A percentile compares a stretch with the other conserved stretches of the same genome.
phyloP scores from a whole-genome alignment of 495 filamentous ascomycete species.

The Clavariopsis aquatica region DNA sequence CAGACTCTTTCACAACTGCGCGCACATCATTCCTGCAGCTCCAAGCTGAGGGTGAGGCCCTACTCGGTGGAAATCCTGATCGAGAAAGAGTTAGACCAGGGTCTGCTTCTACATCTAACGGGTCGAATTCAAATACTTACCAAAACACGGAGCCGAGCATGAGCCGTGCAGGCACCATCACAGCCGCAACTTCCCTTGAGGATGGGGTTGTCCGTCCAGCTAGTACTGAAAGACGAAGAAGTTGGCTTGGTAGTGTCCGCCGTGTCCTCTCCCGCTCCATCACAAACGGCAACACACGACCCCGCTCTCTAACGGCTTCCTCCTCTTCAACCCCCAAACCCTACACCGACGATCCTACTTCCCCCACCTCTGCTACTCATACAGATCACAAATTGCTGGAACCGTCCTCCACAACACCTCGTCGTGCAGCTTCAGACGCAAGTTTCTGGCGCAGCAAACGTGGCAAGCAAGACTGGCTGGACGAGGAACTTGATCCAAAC shows the following conservation, averaged over 20 bases:
- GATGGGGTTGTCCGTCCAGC: background rate
- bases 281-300: constrained; percentile 15
- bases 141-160: constrained; percentile 17
- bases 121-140: constrained; percentile 15
- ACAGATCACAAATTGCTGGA: constrained; percentile 25
- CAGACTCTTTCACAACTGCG: constrained; percentile 71
- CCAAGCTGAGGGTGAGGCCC: constrained; percentile 64
- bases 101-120: constrained; percentile 43
- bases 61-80: constrained; percentile 53
- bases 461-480: constrained; percentile 42
- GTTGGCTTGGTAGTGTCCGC: constrained; percentile 60
- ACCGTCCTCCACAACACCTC: constrained; percentile 39
- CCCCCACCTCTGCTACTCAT: constrained; percentile 33
- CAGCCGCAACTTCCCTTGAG: constrained; percentile 23
- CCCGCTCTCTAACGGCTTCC: constrained; percentile 23
- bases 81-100: constrained; percentile 39
- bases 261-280: constrained; percentile 51
- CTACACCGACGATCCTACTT: constrained; percentile 17
- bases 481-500: constrained; percentile 29
- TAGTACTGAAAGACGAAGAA: constrained; percentile 44
- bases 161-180: constrained; percentile 15
- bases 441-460: constrained; percentile 64
- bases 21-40: constrained; percentile 60
- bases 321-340: constrained; percentile 18
- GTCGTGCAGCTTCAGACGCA: constrained; percentile 60